Evolutionary conservation across 495 filamentous ascomycete species (phyloP).

Genomic region (Patellaria atrata): DNA sequence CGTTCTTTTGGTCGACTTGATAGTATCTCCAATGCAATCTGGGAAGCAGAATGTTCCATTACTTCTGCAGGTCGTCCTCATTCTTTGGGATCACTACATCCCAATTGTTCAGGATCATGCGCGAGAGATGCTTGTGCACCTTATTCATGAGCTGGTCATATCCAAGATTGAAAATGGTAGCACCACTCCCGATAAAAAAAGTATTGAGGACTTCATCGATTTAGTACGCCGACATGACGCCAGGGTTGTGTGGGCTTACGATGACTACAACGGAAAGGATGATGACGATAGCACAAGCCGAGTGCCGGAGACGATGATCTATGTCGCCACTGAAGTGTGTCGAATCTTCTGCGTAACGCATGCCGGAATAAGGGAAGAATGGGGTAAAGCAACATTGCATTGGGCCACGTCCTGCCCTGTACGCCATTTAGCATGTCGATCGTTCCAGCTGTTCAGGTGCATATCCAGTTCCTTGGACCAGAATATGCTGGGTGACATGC

Average conservation of each 20-base stretch:
- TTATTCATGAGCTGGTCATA: constrained; percentile 92
- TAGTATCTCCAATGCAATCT: constrained; percentile 80
- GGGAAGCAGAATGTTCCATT: constrained; percentile 63
- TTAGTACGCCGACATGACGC: constrained; percentile 73
- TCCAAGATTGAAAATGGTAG: constrained; percentile 70
- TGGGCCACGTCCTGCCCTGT: constrained; percentile 97
- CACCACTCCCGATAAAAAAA: constrained; percentile 46
- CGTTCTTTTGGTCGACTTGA: constrained; percentile 87
- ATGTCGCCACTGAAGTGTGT: constrained; percentile 64
- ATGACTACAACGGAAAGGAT: constrained; percentile 71
- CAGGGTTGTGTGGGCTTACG: constrained; percentile 82
- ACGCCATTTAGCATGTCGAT: constrained; percentile 87
- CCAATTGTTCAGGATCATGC: constrained; percentile 93
- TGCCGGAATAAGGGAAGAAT: constrained; percentile 76
- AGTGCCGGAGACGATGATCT: constrained; percentile 77
- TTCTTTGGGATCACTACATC: constrained; percentile 93
- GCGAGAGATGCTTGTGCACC: constrained; percentile 91
- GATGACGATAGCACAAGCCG: constrained; percentile 52
- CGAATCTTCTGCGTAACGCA: constrained; percentile 73
- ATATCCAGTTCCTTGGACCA: constrained; percentile 82
- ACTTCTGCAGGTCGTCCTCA: constrained; percentile 77
- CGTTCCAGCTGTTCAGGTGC: constrained; percentile 94
- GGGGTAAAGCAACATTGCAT: constrained; percentile 74
- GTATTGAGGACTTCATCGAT: constrained; percentile 82
- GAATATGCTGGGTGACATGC: constrained; percentile 88